phyloP scores from a whole-genome alignment of 2,329 filamentous ascomycete genomes.

The Cercospora sesami region DNA sequence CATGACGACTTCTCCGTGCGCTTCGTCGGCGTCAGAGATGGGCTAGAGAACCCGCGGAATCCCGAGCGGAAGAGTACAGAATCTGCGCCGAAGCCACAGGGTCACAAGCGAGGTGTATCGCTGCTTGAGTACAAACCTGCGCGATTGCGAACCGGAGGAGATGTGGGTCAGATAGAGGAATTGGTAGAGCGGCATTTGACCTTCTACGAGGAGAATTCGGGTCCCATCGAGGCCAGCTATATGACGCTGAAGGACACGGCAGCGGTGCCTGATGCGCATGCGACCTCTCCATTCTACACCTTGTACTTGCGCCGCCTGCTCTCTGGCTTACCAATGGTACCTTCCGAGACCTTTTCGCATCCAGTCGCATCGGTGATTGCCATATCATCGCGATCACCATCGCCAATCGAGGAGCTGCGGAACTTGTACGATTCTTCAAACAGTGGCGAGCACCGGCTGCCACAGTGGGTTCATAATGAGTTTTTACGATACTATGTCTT shows the following conservation, averaged over 20 bases:
- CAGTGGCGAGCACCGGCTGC: slow-evolving; percentile 70
- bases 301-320: slow-evolving; percentile 81
- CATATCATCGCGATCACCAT: slow-evolving; percentile 82
- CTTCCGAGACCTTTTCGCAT: slow-evolving; percentile 92
- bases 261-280: slow-evolving; percentile 19
- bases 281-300: slow-evolving; percentile 66
- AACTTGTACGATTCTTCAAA: slow-evolving; percentile 83
- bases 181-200: slow-evolving; percentile 77
- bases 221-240: slow-evolving; percentile 44
- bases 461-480: slow-evolving; percentile 84
- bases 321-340: slow-evolving; percentile 72
- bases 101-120: slow-evolving; percentile 20
- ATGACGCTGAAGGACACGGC: slow-evolving; percentile 41
- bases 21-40: slow-evolving; percentile 70
- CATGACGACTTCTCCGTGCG: slow-evolving; percentile 90
- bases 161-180: slow-evolving; percentile 71
- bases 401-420: slow-evolving; percentile 83
- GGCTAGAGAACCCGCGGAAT: slow-evolving; percentile 43
- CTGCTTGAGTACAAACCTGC: slow-evolving; percentile 41
- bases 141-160: slow-evolving; percentile 47
- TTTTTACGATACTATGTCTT: slow-evolving; percentile 95
- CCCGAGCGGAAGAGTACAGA: slow-evolving; percentile 43
- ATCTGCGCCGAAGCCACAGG: slow-evolving; percentile 25
- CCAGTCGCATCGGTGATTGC: slow-evolving; percentile 93
- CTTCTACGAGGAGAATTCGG: slow-evolving; percentile 63